Conservation (phyloP, 2,329 filamentous ascomycete genomes). For the Verticillium isaacii region DNA sequence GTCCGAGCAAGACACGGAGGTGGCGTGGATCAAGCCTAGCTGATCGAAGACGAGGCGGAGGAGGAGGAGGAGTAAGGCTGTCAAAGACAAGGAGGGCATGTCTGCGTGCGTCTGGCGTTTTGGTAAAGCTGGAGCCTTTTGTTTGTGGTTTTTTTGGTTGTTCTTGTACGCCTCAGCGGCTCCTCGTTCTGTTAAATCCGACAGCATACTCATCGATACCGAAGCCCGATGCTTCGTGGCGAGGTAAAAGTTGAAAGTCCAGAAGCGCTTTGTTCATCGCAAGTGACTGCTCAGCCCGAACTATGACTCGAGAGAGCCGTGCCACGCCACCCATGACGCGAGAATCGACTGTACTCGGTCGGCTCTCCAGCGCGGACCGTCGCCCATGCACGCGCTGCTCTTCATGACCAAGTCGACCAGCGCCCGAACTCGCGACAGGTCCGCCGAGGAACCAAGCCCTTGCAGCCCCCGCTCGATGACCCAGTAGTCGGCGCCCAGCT, state of each 20-base stretch:
- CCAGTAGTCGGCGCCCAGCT: neutral
- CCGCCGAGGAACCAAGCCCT: neutral
- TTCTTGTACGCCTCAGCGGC: neutral
- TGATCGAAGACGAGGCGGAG: neutral
- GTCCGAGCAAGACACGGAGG: slow-evolving; percentile 2
- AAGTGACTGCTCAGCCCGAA: neutral
- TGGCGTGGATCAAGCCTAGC: slow-evolving; percentile 3
- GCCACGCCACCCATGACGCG: neutral
- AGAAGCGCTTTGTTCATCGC: neutral
- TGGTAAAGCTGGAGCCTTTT: neutral
- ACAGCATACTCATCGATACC: neutral
- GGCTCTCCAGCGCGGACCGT: neutral
- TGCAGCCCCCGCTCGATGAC: neutral
- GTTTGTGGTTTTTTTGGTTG: neutral
- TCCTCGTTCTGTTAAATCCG: neutral
- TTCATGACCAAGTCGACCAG: neutral
- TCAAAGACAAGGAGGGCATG: neutral
- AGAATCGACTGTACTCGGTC: neutral
- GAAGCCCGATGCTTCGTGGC: neutral
- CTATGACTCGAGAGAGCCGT: neutral
- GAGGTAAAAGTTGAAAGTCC: neutral
- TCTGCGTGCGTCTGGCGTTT: neutral
- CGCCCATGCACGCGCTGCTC: neutral
- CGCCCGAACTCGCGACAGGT: neutral
- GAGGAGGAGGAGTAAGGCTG: no score